A percentile compares a stretch with the other conserved stretches of the same genome.
Evolutionary conservation across 1,139 yeast genomes (phyloP).

Genomic region (Blastobotrys aristatus): DNA sequence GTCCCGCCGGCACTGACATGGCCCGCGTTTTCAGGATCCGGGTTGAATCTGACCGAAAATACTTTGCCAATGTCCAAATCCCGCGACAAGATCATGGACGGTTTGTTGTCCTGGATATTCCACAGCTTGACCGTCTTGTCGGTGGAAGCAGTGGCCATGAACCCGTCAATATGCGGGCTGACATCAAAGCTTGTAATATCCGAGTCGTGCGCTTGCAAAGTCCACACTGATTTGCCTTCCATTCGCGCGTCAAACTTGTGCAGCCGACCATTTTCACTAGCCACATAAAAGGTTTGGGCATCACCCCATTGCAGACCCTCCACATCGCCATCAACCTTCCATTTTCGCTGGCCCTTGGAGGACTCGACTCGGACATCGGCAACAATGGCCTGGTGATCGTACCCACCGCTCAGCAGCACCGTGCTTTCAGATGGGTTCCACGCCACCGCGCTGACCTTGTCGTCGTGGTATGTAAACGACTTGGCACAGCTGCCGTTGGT

Average conservation of each 20-base stretch:
- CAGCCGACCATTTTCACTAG: conserved; percentile 88
- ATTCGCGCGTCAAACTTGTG: conserved; percentile 82
- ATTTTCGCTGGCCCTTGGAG: conserved; percentile 58
- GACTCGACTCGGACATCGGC: conserved; percentile 75
- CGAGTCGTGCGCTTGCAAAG: conserved; percentile 93
- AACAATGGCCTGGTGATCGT: conserved; percentile 74
- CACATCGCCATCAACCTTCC: conserved; percentile 69
- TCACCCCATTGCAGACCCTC: conserved; percentile 74
- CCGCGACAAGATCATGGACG: conserved; percentile 85
- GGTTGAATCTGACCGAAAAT: conserved; percentile 74
- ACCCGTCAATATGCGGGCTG: conserved; percentile 62
- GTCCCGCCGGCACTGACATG: conserved; percentile 86
- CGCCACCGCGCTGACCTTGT: conserved; percentile 78
- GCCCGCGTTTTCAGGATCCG: conserved; percentile 84
- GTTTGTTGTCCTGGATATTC: conserved; percentile 56
- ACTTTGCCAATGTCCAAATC: conserved; percentile 96
- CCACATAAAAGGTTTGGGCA: conserved; percentile 71
- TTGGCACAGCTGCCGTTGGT: conserved; percentile 64
- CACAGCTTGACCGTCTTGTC: conserved; percentile 84
- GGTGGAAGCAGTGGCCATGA: conserved; percentile 73
- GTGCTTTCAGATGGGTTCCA: conserved; percentile 83
- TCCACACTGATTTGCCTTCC: conserved; percentile 74
- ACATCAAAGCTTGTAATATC: conserved; percentile 81
- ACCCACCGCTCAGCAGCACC: conserved; percentile 85
- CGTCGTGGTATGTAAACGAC: conserved; percentile 50